These are phyloP conservation scores for Pestalotiopsis sp. DNA, from an alignment of 2,329 filamentous ascomycete genomes.

Conservation along the genomic window DNA sequence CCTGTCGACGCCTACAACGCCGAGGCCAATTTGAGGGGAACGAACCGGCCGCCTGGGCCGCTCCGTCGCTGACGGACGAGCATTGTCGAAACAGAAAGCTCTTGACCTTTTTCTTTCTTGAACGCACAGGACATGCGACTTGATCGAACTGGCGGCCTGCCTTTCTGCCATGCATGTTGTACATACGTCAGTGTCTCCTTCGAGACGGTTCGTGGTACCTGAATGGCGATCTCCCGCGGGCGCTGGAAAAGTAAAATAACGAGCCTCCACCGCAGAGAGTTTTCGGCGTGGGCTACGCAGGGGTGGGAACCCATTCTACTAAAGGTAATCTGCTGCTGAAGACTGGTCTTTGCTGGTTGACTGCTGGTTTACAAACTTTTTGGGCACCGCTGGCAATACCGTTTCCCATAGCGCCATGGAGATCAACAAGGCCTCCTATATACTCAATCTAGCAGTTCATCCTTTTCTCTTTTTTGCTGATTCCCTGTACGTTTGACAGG, in stretches of 20 bases:
- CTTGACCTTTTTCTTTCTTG: background rate
- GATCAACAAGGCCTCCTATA: background rate
- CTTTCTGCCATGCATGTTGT: too few relatives aligned
- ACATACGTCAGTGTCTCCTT: background rate
- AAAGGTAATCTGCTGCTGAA: background rate
- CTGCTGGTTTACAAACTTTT: background rate
- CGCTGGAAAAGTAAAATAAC: background rate
- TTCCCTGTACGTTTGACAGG: background rate
- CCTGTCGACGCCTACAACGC: constrained; percentile 11
- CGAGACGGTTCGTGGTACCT: background rate
- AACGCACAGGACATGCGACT: too few relatives aligned
- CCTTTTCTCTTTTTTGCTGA: background rate
- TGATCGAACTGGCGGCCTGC: too few relatives aligned
- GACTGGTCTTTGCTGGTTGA: background rate
- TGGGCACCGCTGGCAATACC: background rate
- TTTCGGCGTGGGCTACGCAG: background rate
- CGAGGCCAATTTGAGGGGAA: background rate
- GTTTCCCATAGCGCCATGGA: background rate
- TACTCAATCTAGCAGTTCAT: background rate
- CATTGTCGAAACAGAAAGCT: background rate
- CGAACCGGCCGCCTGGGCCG: background rate
- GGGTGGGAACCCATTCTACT: background rate
- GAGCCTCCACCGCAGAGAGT: background rate
- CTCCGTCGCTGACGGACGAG: background rate
- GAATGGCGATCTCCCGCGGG: background rate